These are phyloP conservation scores for Whalleya microplaca DNA, from an alignment of 2,329 filamentous ascomycete genomes.

Conservation along the genomic window DNA sequence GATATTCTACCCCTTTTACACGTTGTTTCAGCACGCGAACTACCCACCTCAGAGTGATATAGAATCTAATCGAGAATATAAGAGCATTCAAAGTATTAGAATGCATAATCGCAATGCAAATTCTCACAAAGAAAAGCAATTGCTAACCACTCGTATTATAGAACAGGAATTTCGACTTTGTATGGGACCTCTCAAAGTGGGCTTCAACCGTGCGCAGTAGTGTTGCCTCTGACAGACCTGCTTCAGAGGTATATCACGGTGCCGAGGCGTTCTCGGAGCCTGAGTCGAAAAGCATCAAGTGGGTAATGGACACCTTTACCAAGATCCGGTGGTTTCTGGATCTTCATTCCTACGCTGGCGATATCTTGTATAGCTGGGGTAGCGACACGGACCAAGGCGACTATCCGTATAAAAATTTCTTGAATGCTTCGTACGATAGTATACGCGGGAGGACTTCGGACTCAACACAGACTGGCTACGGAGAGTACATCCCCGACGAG, in stretches of 20 bases:
- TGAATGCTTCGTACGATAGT: slow-evolving; percentile 55
- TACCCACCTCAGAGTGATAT: too few relatives aligned
- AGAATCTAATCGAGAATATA: too few relatives aligned
- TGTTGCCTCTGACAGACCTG: slow-evolving; percentile 47
- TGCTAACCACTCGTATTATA: background rate
- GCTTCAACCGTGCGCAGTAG: slow-evolving; percentile 41
- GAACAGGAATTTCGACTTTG: slow-evolving; percentile 61
- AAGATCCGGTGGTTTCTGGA: slow-evolving; percentile 62
- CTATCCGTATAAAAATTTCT: slow-evolving; percentile 53
- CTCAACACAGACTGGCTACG: slow-evolving; percentile 42
- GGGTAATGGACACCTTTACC: slow-evolving; percentile 52
- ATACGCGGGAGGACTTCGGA: slow-evolving; percentile 52
- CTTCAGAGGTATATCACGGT: slow-evolving; percentile 54
- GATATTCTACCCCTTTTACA: too few relatives aligned
- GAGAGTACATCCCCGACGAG: slow-evolving; percentile 47
- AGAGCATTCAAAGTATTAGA: too few relatives aligned
- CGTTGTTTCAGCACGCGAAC: too few relatives aligned
- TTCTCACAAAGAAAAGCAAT: background rate
- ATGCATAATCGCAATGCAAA: background rate
- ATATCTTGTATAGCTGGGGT: slow-evolving; percentile 61
- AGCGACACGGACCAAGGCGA: slow-evolving; percentile 56
- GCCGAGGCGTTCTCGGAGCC: slow-evolving; percentile 57
- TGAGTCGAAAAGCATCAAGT: slow-evolving; percentile 58
- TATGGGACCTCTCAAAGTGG: slow-evolving; percentile 58
- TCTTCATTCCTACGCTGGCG: slow-evolving; percentile 57